Evolutionary conservation across 1,139 yeast genomes (phyloP), one percentile per base, ranked within the genome.

Genomic region (Sugiyamaella paludigena): DNA sequence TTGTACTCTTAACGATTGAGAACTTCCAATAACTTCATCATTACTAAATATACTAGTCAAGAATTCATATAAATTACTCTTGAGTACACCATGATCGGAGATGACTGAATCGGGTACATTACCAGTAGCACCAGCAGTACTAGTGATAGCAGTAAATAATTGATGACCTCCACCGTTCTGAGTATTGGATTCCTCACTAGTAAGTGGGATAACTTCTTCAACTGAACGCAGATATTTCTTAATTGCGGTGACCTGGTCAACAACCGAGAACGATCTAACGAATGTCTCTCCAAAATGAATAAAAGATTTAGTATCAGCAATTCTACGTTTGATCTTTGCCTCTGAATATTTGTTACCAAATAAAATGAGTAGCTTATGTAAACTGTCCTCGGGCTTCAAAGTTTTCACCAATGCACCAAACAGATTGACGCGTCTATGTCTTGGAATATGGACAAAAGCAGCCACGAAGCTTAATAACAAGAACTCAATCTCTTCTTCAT

Each of bases 391-490:
- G 42, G 84, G 73, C n/a, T 92, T 91, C 54, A 92, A 73, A 1
- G 97, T 85, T 58, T 77, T 77, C 12, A 91, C 81, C 57, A 92
- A 76, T 0, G 95, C 83, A 3, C 87, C 77, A 63, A 87, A 92
- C 49, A 94, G 73, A 62, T 83, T 83, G 44, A 87, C 94, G 60
- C 98, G 80, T 69, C 99, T 86, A 65, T 92, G 98, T 66, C 96
- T 82, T 55, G 99, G 99, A 57, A 92, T 89, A 63, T 92, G 98
- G 49, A 84, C 83, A 70, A 94, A 87, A 0, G 98, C 98, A 52
- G 96, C 84, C 12, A 87, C 89, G 64, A 92, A 94, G 62, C 95
- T 86, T 45, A 94, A 79, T 57, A 92, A 73, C 56, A 94, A 75
- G 63, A 89, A 87, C 63, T 91, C 97, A 51, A 84, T 79, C 62